phyloP scores from a whole-genome alignment of 805 yeast genomes.

The Starmerella scarabaei region DNA sequence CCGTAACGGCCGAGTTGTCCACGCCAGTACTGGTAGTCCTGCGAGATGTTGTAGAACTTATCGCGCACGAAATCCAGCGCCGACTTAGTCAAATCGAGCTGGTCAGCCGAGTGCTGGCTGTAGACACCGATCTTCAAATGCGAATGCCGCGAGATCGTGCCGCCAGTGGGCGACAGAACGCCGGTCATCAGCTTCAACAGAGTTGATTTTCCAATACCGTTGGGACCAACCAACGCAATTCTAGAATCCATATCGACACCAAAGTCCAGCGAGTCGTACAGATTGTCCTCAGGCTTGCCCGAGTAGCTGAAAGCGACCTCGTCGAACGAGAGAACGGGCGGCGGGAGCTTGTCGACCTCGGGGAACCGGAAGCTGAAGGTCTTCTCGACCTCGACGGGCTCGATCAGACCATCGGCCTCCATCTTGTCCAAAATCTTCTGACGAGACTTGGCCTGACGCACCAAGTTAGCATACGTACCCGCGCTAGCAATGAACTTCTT shows the following conservation, averaged over 20 bases:
- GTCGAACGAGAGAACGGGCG: conserved; percentile 95
- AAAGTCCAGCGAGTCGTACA: conserved; percentile 81
- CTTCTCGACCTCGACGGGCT: conserved; percentile 83
- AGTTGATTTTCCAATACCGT: conserved; percentile 98
- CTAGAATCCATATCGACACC: conserved; percentile 99
- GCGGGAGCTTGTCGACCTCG: conserved; percentile 92
- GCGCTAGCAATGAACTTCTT: conserved; percentile 98
- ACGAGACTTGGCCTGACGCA: conserved; percentile 96
- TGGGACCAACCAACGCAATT: conserved; percentile 95
- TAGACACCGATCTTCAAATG: conserved; percentile 97
- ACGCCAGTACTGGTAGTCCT: conserved; percentile 94
- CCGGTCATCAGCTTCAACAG: conserved; percentile 95
- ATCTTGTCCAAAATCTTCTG: conserved; percentile 98
- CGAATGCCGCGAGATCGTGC: conserved; percentile 94
- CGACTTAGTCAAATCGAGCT: conserved; percentile 86
- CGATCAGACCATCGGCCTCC: conserved; percentile 96
- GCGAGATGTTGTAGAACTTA: conserved; percentile 77
- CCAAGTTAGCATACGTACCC: conserved; percentile 98
- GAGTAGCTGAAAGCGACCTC: conserved; percentile 81
- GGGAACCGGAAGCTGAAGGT: conserved; percentile 92
- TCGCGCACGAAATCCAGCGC: conserved; percentile 96
- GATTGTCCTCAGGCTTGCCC: conserved; percentile 64
- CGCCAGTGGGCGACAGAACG: conserved; percentile 72
- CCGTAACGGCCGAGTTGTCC: conserved; percentile 96
- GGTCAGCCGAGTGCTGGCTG: conserved; percentile 98